phyloP scores from a whole-genome alignment of 192 early-diverging fungal genomes.

The Kickxella alabastrina region DNA sequence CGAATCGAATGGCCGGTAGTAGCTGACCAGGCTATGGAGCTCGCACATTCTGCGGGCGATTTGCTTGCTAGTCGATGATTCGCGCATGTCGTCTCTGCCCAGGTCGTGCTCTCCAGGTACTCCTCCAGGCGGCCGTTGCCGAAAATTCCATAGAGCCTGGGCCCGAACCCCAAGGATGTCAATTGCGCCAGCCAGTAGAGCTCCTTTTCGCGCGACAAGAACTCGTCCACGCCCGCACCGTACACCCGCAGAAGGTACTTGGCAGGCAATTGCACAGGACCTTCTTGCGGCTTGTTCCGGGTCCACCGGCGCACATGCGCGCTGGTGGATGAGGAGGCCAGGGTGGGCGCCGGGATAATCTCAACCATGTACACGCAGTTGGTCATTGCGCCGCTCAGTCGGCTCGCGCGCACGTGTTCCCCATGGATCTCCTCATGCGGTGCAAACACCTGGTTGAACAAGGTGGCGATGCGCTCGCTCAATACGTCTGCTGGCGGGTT shows the following conservation, averaged over 20 bases:
- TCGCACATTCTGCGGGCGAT: conserved; percentile 71
- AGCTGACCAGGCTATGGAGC: conserved; percentile 67
- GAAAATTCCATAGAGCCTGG: conserved; percentile 70
- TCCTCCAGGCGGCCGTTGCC: conserved; percentile 84
- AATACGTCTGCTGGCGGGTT: conserved; percentile 16
- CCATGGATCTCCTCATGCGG: conserved; percentile 7
- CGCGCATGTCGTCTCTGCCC: conserved; percentile 63
- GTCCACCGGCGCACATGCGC: conserved; percentile 5
- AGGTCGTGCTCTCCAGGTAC: conserved; percentile 75
- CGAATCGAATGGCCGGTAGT: conserved; percentile 57
- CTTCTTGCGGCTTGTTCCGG: neutral
- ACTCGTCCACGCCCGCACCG: conserved; percentile 72
- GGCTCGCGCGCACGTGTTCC: conserved; percentile 31
- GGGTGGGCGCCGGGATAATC: conserved; percentile 18
- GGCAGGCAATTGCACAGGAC: conserved; percentile 7
- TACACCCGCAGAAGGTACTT: conserved; percentile 72
- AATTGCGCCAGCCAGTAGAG: conserved; percentile 73
- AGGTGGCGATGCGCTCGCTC: conserved; percentile 11
- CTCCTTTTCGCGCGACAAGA: conserved; percentile 76
- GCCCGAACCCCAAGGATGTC: conserved; percentile 68
- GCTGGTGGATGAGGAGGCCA: conserved; percentile 4
- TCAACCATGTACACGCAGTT: conserved; percentile 56
- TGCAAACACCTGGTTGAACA: conserved; percentile 36
- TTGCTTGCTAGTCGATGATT: conserved; percentile 58
- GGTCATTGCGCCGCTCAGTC: conserved; percentile 70